These are phyloP conservation scores for Colletotrichum abscissum DNA, from an alignment of 2,329 filamentous ascomycete species.

Conservation along the genomic window DNA sequence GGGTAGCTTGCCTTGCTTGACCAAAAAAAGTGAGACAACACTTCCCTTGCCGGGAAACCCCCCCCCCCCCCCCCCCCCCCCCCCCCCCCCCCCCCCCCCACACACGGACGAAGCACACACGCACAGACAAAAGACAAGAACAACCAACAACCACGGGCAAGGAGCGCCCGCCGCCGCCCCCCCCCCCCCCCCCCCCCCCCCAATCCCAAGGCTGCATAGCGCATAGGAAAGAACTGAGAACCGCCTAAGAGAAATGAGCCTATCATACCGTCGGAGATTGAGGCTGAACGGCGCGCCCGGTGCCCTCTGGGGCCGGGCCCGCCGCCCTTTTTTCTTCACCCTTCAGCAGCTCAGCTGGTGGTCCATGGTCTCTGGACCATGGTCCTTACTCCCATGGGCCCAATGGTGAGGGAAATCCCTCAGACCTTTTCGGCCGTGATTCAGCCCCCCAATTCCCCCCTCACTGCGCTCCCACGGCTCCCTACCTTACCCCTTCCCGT, in stretches of 20 bases:
- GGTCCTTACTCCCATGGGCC: neutral
- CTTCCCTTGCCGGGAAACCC: neutral
- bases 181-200: too few species aligned
- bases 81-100: too few species aligned
- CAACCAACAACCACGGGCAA: too few species aligned
- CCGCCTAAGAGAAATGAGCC: neutral
- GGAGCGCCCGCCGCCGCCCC: too few species aligned
- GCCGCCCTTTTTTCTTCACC: neutral
- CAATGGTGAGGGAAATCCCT: neutral
- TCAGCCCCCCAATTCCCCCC: neutral
- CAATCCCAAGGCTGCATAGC: neutral
- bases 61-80: too few species aligned
- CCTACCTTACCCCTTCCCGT: neutral
- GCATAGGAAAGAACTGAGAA: neutral
- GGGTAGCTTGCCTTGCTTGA: neutral
- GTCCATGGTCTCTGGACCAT: neutral
- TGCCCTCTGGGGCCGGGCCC: too few species aligned
- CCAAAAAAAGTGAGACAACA: neutral
- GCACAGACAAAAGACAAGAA: too few species aligned
- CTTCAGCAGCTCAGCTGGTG: neutral
- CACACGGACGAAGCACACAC: too few species aligned
- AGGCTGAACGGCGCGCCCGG: constrained; percentile 5
- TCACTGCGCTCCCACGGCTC: too few species aligned
- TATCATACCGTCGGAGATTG: neutral
- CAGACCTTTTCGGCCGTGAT: constrained; percentile 21